A percentile compares a stretch with the other conserved stretches of the same genome.
Evolutionary conservation across 2,329 filamentous ascomycete genomes (phyloP).

Genomic region (Talaromyces piceae): DNA sequence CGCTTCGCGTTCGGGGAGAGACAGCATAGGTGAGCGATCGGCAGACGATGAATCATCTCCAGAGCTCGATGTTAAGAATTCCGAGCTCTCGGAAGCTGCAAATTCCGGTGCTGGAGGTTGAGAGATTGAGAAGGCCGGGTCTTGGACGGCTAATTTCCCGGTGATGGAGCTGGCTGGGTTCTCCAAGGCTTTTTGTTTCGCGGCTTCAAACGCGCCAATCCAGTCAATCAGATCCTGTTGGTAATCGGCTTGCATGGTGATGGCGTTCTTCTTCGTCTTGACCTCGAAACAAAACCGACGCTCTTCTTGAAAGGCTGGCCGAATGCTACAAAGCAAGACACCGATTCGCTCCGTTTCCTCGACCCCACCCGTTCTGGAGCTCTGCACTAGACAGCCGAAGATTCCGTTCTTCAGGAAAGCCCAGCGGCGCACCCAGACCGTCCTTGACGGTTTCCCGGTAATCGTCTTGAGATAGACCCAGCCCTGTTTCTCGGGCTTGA

Average conservation of each 20-base stretch:
- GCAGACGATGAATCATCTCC: conserved; percentile 46
- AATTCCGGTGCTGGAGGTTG: conserved; percentile 85
- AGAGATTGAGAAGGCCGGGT: conserved; percentile 85
- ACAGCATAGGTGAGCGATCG: conserved; percentile 60
- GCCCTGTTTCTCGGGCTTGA: conserved; percentile 73
- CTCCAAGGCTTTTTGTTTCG: conserved; percentile 87
- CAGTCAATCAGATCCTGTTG: conserved; percentile 89
- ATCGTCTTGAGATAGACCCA: conserved; percentile 82
- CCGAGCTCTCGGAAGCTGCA: conserved; percentile 62
- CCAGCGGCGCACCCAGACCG: conserved; percentile 87
- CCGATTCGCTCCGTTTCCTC: conserved; percentile 95
- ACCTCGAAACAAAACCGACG: conserved; percentile 96
- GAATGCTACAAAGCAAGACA: conserved; percentile 85
- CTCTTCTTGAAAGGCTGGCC: conserved; percentile 85
- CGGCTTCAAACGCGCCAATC: conserved; percentile 87
- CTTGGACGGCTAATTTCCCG: conserved; percentile 40
- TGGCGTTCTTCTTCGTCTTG: conserved; percentile 90
- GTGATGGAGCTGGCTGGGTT: conserved; percentile 48
- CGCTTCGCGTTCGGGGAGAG: conserved; percentile 56
- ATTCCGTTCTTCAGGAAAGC: conserved; percentile 94
- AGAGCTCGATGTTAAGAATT: conserved; percentile 52
- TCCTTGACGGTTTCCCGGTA: conserved; percentile 79
- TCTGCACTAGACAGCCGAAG: conserved; percentile 88
- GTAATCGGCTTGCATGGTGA: conserved; percentile 86
- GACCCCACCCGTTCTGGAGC: conserved; percentile 70